Base-by-base conservation (phyloP, 768 basidiomycete species). In the Xerocomellus intermedius region DNA sequence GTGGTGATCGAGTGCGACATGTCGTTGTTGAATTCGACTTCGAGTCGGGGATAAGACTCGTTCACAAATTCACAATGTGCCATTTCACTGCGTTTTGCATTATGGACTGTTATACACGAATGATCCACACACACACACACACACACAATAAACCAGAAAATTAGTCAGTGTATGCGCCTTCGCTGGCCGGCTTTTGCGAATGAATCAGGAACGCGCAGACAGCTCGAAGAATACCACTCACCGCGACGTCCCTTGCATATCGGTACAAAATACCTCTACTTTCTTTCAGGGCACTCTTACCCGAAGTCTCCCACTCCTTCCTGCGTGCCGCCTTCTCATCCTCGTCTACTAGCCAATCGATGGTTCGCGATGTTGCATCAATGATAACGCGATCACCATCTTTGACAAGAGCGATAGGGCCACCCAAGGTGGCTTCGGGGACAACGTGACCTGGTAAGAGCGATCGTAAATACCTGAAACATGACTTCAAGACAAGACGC, bases 191-290 rank as follows among this genome's bases (percentile, higher is more conserved):
- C 91, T 93, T 61, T 24, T 36, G 55, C 33, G 48, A 59, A 37
- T 42, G 22, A 28, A 53, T 63, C 47, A 58, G 51, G 26, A 35
- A 49, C 28, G 52, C 9, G 16, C 19, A 48, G 36, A 13, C 21
- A 8, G 17, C 17, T 35, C 37, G 14, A 45, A 49, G 30, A 54
- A 21, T 42, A 50, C n/a, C 24, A 77, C 90, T 80, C 65, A 92
- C 91, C 51, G 87, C 87, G 48, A 93, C 92, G 68, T 93, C 91
- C 61, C 91, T 75, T 13, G 91, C 91, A 70, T 94, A 95, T 67
- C 89, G 80, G 65, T 82, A 79, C 57, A 95, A 74, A 26, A 94
- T 75, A 16, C 92, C 92, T 38, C 91, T 77, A 69, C 75, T 86
- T 44, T 86, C 86, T 60, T 80, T 89, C 52, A 89, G 72, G 58